Percentiles rank a stretch among this genome's conserved stretches.
These are phyloP conservation scores for Albophoma yamanashiensis DNA, from an alignment of 2,329 filamentous ascomycete species.

Conservation along the genomic window DNA sequence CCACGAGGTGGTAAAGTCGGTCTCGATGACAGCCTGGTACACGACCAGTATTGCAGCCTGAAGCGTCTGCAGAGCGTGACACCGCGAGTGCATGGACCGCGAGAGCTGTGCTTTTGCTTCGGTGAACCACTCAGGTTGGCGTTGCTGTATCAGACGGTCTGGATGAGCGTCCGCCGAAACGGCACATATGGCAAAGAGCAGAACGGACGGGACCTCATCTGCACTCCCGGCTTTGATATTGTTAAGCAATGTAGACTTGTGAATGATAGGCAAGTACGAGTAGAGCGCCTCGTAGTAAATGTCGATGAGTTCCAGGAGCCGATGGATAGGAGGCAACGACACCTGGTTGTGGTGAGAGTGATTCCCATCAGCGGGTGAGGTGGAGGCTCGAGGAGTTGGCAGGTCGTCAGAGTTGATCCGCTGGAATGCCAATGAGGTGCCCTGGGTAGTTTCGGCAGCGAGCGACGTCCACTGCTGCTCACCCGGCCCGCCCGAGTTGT, in stretches of 20 bases:
- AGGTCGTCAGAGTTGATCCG: too few relatives aligned
- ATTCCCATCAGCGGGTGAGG: neutral
- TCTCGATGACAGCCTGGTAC: constrained; percentile 8
- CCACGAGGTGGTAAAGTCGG: constrained; percentile 9
- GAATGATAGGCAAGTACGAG: constrained; percentile 10
- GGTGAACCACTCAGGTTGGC: constrained; percentile 9
- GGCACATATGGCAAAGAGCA: constrained; percentile 10
- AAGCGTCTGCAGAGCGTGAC: constrained; percentile 9
- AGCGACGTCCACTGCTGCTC: neutral
- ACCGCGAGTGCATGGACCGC: constrained; percentile 5
- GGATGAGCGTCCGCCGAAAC: constrained; percentile 11
- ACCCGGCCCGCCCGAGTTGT: neutral
- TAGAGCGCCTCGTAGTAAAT: constrained; percentile 13
- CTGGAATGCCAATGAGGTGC: neutral
- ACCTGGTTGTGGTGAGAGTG: neutral
- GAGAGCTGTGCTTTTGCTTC: constrained; percentile 8
- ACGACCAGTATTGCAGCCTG: constrained; percentile 11
- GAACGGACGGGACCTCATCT: neutral
- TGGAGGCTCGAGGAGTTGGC: neutral
- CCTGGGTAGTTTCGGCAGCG: neutral
- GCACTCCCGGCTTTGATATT: neutral
- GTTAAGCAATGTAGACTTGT: constrained; percentile 3
- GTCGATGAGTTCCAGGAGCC: constrained; percentile 9
- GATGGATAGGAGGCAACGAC: constrained; percentile 3
- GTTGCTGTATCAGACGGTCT: constrained; percentile 6